These are phyloP conservation scores for Russula emetica DNA, from an alignment of 768 basidiomycete species.

Conservation along the genomic window DNA sequence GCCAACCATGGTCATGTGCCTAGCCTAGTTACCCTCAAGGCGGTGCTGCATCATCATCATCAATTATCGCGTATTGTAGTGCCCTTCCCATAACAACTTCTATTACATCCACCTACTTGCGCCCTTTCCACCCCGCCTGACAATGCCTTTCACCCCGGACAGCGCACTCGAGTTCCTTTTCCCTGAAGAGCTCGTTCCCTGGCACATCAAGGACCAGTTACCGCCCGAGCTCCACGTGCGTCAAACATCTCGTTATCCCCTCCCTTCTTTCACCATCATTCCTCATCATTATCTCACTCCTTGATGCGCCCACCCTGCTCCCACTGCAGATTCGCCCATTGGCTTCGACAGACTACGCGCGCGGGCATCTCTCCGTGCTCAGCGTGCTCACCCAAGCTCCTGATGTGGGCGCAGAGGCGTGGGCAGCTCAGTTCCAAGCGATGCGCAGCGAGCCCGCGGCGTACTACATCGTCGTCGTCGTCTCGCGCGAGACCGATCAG, in stretches of 20 bases:
- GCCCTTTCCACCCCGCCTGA: background rate
- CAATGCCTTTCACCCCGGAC: conserved; percentile 55
- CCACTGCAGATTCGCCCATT: conserved; percentile 77
- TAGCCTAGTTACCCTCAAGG: background rate
- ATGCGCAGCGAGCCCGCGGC: conserved; percentile 52
- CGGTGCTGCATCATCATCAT: background rate
- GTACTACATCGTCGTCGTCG: conserved; percentile 84
- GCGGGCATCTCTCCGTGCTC: conserved; percentile 83
- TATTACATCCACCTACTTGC: background rate
- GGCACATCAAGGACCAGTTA: conserved; percentile 54
- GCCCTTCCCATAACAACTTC: background rate
- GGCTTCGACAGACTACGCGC: conserved; percentile 73
- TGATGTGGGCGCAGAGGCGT: conserved; percentile 61
- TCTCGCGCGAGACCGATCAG: conserved; percentile 65
- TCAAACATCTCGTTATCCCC: conserved; percentile 9
- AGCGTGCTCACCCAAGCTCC: conserved; percentile 65
- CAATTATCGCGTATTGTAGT: no score
- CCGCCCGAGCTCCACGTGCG: conserved; percentile 65
- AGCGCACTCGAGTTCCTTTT: conserved; percentile 73
- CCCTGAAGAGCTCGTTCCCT: conserved; percentile 63
- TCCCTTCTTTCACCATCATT: background rate
- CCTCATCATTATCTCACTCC: background rate
- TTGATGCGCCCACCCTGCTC: background rate
- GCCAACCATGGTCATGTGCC: background rate
- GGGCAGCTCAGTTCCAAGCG: conserved; percentile 63